Evolutionary conservation across 495 filamentous ascomycete species (phyloP), one percentile per base, ranked within the genome.

Genomic region (Wilcoxina mikolae): DNA sequence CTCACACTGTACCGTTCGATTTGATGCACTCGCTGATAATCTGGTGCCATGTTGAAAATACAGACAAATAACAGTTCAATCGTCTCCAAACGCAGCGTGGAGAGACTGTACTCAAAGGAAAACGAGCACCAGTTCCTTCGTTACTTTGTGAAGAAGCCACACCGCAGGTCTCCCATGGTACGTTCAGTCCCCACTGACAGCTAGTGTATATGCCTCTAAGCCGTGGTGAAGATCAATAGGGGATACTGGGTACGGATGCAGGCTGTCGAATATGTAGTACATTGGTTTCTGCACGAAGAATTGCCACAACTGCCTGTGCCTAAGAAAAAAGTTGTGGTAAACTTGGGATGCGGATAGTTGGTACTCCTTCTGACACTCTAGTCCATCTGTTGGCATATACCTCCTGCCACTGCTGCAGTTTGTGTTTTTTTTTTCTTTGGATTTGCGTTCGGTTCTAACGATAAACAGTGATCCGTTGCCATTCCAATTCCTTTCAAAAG

Each of bases 61-160:
- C 60, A 89, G 83, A 95, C 88, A 51, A 94, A 95, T 64, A 86
- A 79, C 65, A 86, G 83, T 68, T 88, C 83, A 60, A 94, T 94
- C 61, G 81, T 87, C 35, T 94, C 85, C 24, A 95, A 95, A 66
- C 76, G 87, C 55, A 87, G 84, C 59, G 87, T 94, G 26, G 86
- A 94, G 65, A 78, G 79, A 60, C 73, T 91, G 18, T 95, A 94
- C 68, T 81, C 81, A 53, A 51, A 58, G 59, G 67, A 76, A 15
- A 68, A 78, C 52, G 74, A 90, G 57, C 77, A 82, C 18, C 80
- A 87, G 63, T 93, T 87, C 72, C 88, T 91, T 59, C 81, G 83
- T 12, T 80, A 82, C 62, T 95, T 94, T 67, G 85, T 94, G 25
- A 80, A 78, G 62, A 93, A 90, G 67, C 82, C 83, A 46, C 78